phyloP scores from a whole-genome alignment of 305 asterid genomes.

The Fraxinus greggii region DNA sequence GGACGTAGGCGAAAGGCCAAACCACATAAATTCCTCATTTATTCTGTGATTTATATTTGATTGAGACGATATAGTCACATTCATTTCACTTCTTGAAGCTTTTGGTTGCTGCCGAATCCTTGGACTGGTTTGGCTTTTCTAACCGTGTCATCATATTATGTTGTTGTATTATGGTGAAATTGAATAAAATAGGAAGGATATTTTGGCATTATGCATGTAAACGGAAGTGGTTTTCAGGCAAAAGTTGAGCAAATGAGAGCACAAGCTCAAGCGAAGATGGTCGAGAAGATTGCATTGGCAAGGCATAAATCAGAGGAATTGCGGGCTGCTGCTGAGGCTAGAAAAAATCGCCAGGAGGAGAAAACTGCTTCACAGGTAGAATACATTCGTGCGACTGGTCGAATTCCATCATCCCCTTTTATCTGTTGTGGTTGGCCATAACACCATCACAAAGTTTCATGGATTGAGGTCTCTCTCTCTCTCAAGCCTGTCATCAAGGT shows the following conservation, averaged over 20 bases:
- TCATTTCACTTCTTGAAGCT: not conserved
- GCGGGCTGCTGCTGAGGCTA: constrained; percentile 68
- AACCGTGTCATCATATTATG: not conserved
- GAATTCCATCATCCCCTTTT: constrained; percentile 61
- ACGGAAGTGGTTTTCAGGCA: not conserved
- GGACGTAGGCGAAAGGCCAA: not conserved
- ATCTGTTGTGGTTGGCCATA: constrained; percentile 79
- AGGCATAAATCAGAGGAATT: constrained; percentile 79
- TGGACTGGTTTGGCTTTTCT: not conserved
- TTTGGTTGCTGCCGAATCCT: not conserved
- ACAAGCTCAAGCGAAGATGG: constrained; percentile 78
- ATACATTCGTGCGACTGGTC: constrained; percentile 73
- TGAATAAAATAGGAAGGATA: not conserved
- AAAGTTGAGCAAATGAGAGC: constrained; percentile 77
- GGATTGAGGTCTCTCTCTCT: not conserved
- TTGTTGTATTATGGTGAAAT: not conserved
- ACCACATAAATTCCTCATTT: not conserved
- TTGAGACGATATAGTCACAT: not conserved
- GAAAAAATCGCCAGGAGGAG: constrained; percentile 58
- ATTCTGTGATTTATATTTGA: not conserved
- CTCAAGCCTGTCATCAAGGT: not conserved
- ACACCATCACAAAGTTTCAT: not conserved
- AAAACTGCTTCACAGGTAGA: constrained; percentile 68
- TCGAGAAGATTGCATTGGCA: constrained; percentile 74
- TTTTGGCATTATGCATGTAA: not conserved